Evolutionary conservation across 306 rosid species (phyloP).

Genomic region (Medicago ruthenica): DNA sequence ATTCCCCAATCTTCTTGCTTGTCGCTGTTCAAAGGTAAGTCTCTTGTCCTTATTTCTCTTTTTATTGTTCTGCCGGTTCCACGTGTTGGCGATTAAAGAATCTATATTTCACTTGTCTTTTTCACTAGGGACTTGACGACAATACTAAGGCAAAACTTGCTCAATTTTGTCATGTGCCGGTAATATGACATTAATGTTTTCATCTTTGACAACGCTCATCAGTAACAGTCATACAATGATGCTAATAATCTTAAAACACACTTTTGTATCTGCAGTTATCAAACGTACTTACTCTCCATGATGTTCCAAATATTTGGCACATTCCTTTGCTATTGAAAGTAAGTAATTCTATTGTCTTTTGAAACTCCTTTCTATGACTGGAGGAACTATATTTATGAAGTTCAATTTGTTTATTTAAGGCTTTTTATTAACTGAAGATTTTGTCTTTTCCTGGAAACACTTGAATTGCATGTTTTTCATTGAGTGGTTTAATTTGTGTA

Average conservation of each 20-base stretch:
- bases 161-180: conserved; percentile 97
- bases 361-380: conserved; percentile 1
- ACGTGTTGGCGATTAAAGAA: conserved; percentile 29
- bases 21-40: conserved; percentile 82
- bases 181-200: conserved; percentile 46
- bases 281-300: conserved; percentile 82
- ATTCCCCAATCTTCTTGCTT: conserved; percentile 85
- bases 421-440: neutral
- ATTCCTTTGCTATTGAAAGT: conserved; percentile 89
- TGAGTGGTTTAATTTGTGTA: conserved; percentile 28
- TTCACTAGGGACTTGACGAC: conserved; percentile 72
- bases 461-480: conserved; percentile 29
- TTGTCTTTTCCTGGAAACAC: neutral
- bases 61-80: conserved; percentile 17
- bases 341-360: conserved; percentile 40
- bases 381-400: conserved; percentile 18
- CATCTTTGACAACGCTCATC: conserved; percentile 7
- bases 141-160: conserved; percentile 80
- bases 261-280: conserved; percentile 61
- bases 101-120: conserved; percentile 33
- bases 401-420: conserved; percentile 7
- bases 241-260: conserved; percentile 1
- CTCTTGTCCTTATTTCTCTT: conserved; percentile 37
- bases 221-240: neutral
- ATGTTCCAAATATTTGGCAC: conserved; percentile 98